Percentiles rank a stretch among this genome's conserved stretches.
Evolutionary conservation across 441 rosid species (phyloP).

Genomic region (Pelargonium myrrhifolium): DNA sequence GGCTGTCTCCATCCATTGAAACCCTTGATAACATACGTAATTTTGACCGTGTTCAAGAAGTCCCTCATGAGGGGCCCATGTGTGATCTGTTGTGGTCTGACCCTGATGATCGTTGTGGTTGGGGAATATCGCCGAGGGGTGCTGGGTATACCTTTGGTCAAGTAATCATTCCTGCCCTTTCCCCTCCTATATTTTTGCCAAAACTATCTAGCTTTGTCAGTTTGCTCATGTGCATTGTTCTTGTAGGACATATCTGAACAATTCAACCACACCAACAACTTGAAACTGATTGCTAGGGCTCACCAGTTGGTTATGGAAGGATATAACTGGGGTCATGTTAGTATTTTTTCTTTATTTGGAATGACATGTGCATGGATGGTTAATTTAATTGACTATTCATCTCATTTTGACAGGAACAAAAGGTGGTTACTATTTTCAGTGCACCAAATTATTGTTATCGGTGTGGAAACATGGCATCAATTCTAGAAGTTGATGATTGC

Average conservation of each 20-base stretch:
- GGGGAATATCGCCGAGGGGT: constrained; percentile 97
- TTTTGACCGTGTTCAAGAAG: constrained; percentile 94
- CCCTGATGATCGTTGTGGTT: constrained; percentile 94
- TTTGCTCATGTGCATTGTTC: no score
- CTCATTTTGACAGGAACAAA: constrained; percentile 62
- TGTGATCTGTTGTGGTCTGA: constrained; percentile 96
- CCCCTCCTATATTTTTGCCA: not conserved
- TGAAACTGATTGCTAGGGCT: constrained; percentile 89
- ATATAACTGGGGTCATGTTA: constrained; percentile 94
- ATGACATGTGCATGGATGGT: not conserved
- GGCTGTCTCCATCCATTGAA: constrained; percentile 88
- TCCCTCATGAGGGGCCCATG: constrained; percentile 98
- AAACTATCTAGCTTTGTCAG: not conserved
- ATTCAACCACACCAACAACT: constrained; percentile 76
- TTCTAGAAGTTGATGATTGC: constrained; percentile 90
- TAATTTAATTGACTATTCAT: not conserved
- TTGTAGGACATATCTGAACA: constrained; percentile 64
- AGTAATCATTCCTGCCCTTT: constrained; percentile 28
- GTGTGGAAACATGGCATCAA: constrained; percentile 96
- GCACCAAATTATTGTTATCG: constrained; percentile 31
- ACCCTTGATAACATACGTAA: constrained; percentile 89
- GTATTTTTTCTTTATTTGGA: constrained; percentile 7
- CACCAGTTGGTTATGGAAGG: constrained; percentile 98
- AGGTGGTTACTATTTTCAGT: constrained; percentile 89
- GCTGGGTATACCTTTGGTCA: constrained; percentile 96